Evolutionary conservation across 2,329 filamentous ascomycete species (phyloP), one percentile per base, ranked within the genome.

Genomic region (Botryotinia globosa): DNA sequence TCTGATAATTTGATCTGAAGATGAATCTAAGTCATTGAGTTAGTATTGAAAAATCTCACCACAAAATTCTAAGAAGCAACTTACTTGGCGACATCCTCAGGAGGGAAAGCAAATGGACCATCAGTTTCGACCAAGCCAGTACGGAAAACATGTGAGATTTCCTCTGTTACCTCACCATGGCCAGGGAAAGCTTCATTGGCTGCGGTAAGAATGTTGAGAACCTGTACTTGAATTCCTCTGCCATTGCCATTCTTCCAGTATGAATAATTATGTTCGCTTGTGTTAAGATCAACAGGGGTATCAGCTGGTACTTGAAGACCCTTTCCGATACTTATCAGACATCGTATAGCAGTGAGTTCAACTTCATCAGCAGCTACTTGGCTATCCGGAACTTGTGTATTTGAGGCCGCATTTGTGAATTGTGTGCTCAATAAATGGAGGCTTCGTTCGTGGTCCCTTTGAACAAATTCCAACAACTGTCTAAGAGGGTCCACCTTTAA

Each of bases 111-210:
- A 77, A 96, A 95, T 0, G 92, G 91, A 0, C 93, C 93, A 4
- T 91, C 88, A 39, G 89, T 87, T 80, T 97, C 93, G 1, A 90
- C 90, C 78, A 94, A 94, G 0, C 93, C 93, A 32, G 89, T 87
- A 58, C 90, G 88, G 67, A 95, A 85, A 65, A 94, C 88, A 73
- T 85, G 86, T 81, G 93, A 96, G 48, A 91, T 89, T 6, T 88
- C 85, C 78, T 94, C 92, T 34, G 91, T 86, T 18, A 93, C 87
- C 76, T 94, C 93, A 34, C 88, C 87, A 73, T 87, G 89, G 3
- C 81, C 82, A 5, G 84, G 85, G 63, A 94, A 90, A 0, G 87
- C 80, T 69, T 84, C 81, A n/a, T 84, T 82, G 20, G 86, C 77
- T 66, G 84, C 83, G 59, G 83, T 83, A 70, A 89, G 83, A 73